Conservation (phyloP, 768 basidiomycete species). For the Xerocomus potaroensis region DNA sequence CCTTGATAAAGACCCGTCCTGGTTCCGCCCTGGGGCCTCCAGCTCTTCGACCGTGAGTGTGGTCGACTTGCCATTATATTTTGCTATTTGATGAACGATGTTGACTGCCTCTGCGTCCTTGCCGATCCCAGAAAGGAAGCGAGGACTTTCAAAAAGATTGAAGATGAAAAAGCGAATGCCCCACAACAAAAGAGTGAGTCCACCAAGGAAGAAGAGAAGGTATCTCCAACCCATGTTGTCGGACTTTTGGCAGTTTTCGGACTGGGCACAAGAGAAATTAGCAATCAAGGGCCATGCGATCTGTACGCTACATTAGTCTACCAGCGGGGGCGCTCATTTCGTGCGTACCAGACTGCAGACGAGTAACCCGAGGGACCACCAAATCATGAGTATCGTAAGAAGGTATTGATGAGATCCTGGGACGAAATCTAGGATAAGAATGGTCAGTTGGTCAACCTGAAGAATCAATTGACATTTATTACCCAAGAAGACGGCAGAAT, state of each 20-base stretch:
- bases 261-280: constrained; percentile 45
- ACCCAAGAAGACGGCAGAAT: constrained; percentile 50
- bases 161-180: constrained; percentile 50
- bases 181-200: constrained; percentile 50
- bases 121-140: constrained; percentile 53
- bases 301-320: constrained; percentile 22
- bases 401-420: constrained; percentile 56
- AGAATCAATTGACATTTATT: neutral
- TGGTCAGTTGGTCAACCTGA: neutral
- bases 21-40: constrained; percentile 26
- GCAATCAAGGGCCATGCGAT: constrained; percentile 59
- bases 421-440: constrained; percentile 39
- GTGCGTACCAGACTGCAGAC: constrained; percentile 41
- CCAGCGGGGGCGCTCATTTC: neutral
- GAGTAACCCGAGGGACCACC: constrained; percentile 58
- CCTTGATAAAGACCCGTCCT: constrained; percentile 7
- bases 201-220: constrained; percentile 50
- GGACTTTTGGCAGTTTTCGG: constrained; percentile 34
- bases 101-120: constrained; percentile 48
- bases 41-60: constrained; percentile 45
- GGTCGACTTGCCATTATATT: constrained; percentile 43
- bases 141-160: constrained; percentile 51
- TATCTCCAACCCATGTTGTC: constrained; percentile 67
- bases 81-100: constrained; percentile 46
- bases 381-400: constrained; percentile 52